Conservation (phyloP, 345 rosid genomes). For the Euphorbia peplus region DNA sequence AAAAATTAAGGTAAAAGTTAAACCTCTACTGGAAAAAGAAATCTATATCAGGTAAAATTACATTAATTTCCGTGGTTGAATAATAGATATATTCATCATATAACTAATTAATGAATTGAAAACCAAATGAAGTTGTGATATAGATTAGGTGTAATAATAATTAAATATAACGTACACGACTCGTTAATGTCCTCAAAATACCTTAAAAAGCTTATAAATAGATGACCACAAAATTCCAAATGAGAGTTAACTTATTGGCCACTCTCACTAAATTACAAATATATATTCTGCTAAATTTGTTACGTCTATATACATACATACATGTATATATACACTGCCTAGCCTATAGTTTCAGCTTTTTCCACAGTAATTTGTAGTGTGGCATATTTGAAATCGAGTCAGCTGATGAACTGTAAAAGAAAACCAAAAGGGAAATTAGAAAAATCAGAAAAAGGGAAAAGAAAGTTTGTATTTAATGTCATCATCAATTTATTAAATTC, state of each 20-base stretch:
- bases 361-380: not conserved
- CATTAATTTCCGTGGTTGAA: too few species aligned
- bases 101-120: too few species aligned
- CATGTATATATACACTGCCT: too few species aligned
- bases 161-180: conserved; percentile 1
- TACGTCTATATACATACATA: not conserved
- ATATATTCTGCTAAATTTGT: not conserved
- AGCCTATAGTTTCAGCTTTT: not conserved
- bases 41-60: too few species aligned
- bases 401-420: not conserved
- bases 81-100: too few species aligned
- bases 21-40: too few species aligned
- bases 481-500: not conserved
- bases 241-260: not conserved
- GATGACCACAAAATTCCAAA: not conserved
- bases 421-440: not conserved
- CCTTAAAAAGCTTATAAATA: not conserved
- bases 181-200: not conserved
- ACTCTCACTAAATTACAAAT: not conserved
- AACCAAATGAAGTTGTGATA: too few species aligned
- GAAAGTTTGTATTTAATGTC: not conserved
- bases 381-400: not conserved
- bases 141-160: too few species aligned
- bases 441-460: not conserved
- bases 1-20: too few species aligned